Base-by-base conservation (phyloP, 768 basidiomycete genomes). In the Mycena venus region DNA sequence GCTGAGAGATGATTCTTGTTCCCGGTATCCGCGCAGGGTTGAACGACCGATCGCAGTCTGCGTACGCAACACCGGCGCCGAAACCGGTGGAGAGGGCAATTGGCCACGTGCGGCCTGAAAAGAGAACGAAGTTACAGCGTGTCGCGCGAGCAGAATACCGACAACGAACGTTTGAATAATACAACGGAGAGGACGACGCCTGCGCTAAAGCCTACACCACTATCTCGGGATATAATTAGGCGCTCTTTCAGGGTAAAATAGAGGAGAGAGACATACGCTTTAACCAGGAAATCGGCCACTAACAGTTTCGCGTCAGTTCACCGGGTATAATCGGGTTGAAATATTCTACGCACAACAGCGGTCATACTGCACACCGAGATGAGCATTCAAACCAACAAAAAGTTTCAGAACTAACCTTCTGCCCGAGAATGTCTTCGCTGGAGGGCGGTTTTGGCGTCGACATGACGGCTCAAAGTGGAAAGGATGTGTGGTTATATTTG, bases 11-110 rank as follows among this genome's bases (percentile, higher is more conserved):
- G 80, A 96, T 89, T 75, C 94, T 91, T 55, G 93, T 94, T 72
- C 96, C 96, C 23, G 96, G 92, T 82, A 96, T 90, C 79, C 96
- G 90, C 59, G 96, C 93, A 23, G 95, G 94, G 85, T 96, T 96
- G 91, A 97, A 98, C 19, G 94, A 93, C 61, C 96, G 91, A 85
- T 98, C 95, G 84, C 96, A 97, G 88, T 97, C 96, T 34, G 95
- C 92, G 81, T 96, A 97, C 32, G 96, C 95, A 64, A 92, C 91
- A 51, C 96, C 96, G 47, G 92, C 89, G 38, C 96, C 96, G 81
- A 97, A 96, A 40, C 96, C 96, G 8, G 95, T 94, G 19, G 93
- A 88, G 68, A 97, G 90, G 34, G 94, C 92, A 77, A 98, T 92
- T 55, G 96, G 96, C 95, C 96, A 98, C 80, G 94, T 94, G 71